Evolutionary conservation across 495 filamentous ascomycete species (phyloP).

Genomic region (Lentithecium fluviatile): DNA sequence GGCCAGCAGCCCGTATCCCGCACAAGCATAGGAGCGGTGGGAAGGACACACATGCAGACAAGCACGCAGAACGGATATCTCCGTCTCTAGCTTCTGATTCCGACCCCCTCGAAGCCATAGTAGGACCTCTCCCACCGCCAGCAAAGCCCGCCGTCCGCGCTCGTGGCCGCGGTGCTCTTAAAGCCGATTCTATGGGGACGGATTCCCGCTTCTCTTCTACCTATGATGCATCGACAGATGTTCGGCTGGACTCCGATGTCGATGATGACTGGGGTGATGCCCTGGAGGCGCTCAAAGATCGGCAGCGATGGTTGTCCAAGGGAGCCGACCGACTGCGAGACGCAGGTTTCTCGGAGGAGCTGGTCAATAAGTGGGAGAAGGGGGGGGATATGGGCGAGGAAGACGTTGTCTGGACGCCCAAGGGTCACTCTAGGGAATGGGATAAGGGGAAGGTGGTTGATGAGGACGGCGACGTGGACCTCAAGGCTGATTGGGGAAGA

Average conservation of each 20-base stretch:
- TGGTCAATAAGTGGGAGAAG: conserved; percentile 76
- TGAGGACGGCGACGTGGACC: conserved; percentile 57
- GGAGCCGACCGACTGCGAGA: conserved; percentile 74
- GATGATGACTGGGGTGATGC: conserved; percentile 80
- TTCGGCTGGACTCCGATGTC: conserved; percentile 54
- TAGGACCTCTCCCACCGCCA: conserved; percentile 73
- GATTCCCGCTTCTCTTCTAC: conserved; percentile 73
- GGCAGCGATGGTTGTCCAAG: conserved; percentile 73
- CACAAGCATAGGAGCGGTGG: too few species aligned
- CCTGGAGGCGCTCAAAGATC: conserved; percentile 76
- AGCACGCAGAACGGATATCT: neutral
- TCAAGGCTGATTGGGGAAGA: conserved; percentile 47
- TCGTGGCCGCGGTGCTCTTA: conserved; percentile 75
- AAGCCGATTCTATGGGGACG: conserved; percentile 56
- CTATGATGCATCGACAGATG: conserved; percentile 76
- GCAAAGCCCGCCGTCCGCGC: conserved; percentile 51
- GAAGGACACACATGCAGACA: neutral
- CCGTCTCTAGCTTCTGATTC: conserved; percentile 52
- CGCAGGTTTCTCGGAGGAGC: conserved; percentile 76
- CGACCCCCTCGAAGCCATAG: conserved; percentile 73
- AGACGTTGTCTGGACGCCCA: conserved; percentile 75
- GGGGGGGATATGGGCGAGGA: conserved; percentile 59
- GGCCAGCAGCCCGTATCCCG: too few species aligned
- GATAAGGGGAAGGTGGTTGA: conserved; percentile 80
- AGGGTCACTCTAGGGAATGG: conserved; percentile 84